Conservation (phyloP, 1,284 basidiomycete species). For the Pholiota adiposa region DNA sequence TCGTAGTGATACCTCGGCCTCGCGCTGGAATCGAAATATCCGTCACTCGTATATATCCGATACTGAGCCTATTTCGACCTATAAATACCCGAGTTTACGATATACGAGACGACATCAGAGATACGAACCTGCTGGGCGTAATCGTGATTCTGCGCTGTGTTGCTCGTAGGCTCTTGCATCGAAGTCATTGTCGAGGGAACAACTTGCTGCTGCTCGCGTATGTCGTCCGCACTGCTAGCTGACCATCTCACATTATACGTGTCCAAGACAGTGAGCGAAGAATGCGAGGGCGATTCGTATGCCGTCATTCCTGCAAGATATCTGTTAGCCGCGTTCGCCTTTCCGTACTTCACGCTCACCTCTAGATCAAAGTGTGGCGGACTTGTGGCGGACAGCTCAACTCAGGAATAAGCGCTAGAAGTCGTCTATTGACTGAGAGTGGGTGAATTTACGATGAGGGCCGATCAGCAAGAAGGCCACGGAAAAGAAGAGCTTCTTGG, state of each 20-base stretch:
- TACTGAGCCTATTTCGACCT: not conserved
- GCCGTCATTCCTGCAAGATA: conserved; percentile 1
- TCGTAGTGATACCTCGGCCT: not conserved
- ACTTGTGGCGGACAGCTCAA: not conserved
- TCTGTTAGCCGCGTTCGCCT: not conserved
- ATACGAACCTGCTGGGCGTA: not conserved
- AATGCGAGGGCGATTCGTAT: not conserved
- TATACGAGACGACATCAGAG: not conserved
- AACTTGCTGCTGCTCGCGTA: not conserved
- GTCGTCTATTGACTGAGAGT: not conserved
- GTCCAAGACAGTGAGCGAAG: not conserved
- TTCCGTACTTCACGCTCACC: not conserved
- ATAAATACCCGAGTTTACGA: not conserved
- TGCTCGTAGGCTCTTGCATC: not conserved
- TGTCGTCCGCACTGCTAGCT: not conserved
- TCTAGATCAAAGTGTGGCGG: not conserved
- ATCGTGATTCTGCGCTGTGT: not conserved
- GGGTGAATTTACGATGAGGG: not conserved
- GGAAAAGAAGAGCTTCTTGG: not conserved
- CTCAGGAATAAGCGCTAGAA: not conserved
- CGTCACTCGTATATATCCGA: not conserved
- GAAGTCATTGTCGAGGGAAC: not conserved
- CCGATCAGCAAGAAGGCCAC: not conserved
- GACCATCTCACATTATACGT: not conserved
- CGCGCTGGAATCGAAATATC: not conserved